phyloP scores from a whole-genome alignment of 768 basidiomycete genomes.

The Antrodiella citrinella region DNA sequence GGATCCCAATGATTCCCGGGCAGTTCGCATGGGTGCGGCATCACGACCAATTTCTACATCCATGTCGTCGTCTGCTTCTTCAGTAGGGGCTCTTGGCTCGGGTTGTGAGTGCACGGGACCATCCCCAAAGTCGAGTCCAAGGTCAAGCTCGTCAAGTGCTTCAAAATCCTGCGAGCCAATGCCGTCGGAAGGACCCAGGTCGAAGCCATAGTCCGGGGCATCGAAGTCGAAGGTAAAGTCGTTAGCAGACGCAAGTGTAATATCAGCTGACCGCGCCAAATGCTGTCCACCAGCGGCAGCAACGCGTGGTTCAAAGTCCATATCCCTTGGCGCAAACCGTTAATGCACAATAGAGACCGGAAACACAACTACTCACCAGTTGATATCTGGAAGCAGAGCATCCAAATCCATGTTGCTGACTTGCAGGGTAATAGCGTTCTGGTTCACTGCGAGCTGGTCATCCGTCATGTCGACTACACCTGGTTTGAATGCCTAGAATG shows the following conservation, averaged over 20 bases:
- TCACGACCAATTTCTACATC: constrained; percentile 69
- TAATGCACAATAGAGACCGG: constrained; percentile 2
- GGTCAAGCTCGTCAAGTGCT: constrained; percentile 50
- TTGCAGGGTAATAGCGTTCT: constrained; percentile 84
- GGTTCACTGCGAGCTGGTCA: constrained; percentile 81
- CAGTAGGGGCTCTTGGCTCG: constrained; percentile 12
- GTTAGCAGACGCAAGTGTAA: constrained; percentile 75
- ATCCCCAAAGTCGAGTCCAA: constrained; percentile 74
- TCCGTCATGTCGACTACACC: constrained; percentile 95
- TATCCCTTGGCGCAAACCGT: constrained; percentile 45
- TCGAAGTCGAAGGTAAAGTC: constrained; percentile 64
- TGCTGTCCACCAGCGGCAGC: constrained; percentile 65
- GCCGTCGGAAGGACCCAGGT: constrained; percentile 71
- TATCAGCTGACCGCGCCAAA: constrained; percentile 79
- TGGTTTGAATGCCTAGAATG: constrained; percentile 87
- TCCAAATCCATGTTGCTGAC: constrained; percentile 73
- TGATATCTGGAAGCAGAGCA: constrained; percentile 68
- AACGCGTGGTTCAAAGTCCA: constrained; percentile 67
- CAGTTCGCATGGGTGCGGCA: constrained; percentile 37
- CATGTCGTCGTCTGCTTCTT: constrained; percentile 41
- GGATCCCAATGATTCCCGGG: constrained; percentile 53
- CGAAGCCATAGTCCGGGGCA: constrained; percentile 56
- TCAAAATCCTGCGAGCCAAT: constrained; percentile 84
- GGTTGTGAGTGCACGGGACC: constrained; percentile 30
- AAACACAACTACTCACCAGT: too few species aligned